phyloP scores from a whole-genome alignment of 2,329 filamentous ascomycete species.

The Phialocephala subalpina region DNA sequence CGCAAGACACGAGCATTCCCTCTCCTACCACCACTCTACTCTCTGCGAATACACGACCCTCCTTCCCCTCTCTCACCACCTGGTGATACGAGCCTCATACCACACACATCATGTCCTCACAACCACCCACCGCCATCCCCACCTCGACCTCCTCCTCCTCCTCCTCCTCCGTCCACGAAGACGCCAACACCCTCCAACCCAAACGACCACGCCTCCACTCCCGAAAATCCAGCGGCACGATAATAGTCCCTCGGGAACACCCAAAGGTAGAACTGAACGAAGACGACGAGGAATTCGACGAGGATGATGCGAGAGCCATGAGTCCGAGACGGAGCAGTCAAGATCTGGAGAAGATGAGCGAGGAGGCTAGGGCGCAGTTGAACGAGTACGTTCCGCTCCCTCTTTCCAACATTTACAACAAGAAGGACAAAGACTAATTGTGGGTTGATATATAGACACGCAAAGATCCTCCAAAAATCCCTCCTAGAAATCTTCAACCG shows the following conservation, averaged over 20 bases:
- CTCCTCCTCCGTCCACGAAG: constrained; percentile 34
- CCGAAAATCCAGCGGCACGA: constrained; percentile 82
- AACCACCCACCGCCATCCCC: constrained; percentile 22
- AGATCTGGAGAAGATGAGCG: constrained; percentile 86
- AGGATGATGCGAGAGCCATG: constrained; percentile 92
- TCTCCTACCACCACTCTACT: not conserved
- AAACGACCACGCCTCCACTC: constrained; percentile 72
- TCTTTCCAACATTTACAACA: not conserved
- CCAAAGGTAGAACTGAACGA: constrained; percentile 76
- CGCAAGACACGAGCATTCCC: too few relatives aligned
- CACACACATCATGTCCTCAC: not conserved
- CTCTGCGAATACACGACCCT: not conserved
- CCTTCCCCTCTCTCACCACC: not conserved
- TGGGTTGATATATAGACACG: constrained; percentile 67
- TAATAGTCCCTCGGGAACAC: constrained; percentile 82
- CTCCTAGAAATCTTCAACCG: constrained; percentile 90
- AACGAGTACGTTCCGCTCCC: constrained; percentile 54
- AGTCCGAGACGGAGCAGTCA: constrained; percentile 90
- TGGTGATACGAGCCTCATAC: not conserved
- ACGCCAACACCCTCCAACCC: constrained; percentile 15
- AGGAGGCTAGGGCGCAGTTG: constrained; percentile 77
- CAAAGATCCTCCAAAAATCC: constrained; percentile 86
- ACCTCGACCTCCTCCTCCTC: constrained; percentile 26
- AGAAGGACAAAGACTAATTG: not conserved
- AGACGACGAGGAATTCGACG: constrained; percentile 72